Evolutionary conservation across 2,329 filamentous ascomycete species (phyloP).

Genomic region (Botryotinia narcissicola): DNA sequence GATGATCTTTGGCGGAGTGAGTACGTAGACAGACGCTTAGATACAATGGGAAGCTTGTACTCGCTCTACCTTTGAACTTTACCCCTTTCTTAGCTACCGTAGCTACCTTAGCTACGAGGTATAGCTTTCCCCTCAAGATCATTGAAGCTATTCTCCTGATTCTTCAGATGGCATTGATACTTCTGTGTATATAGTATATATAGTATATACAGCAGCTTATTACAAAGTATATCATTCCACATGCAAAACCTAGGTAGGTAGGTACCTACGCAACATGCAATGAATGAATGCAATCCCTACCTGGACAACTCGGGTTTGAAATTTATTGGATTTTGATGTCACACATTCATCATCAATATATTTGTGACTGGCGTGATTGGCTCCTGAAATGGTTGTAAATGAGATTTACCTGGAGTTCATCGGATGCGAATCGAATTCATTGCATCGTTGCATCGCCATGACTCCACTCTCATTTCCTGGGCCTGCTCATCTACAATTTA

Average conservation of each 20-base stretch:
- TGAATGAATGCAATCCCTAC: too few species aligned
- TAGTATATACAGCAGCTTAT: too few species aligned
- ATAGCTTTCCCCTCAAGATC: neutral
- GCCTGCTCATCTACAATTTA: neutral
- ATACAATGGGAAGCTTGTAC: neutral
- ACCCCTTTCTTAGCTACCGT: neutral
- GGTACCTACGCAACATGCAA: neutral
- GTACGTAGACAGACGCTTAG: neutral
- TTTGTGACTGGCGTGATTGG: neutral
- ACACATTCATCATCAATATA: conserved; percentile 4
- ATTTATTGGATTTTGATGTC: conserved; percentile 1
- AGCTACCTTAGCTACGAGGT: neutral
- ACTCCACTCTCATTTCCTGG: conserved; percentile 1
- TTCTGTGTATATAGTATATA: too few species aligned
- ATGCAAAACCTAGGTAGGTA: too few species aligned
- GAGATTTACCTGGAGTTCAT: neutral
- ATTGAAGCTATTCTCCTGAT: neutral
- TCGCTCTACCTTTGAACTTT: too few species aligned
- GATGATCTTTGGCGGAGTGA: neutral
- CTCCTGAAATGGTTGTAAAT: rapidly evolving
- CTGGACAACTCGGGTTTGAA: neutral
- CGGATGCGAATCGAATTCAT: neutral
- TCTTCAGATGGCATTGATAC: neutral
- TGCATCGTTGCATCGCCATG: neutral
- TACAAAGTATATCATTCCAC: too few species aligned